Evolutionary conservation across 23 red algal genomes (phyloP), one percentile per base, ranked within the genome.

Genomic region (Rhodosorus marinus): DNA sequence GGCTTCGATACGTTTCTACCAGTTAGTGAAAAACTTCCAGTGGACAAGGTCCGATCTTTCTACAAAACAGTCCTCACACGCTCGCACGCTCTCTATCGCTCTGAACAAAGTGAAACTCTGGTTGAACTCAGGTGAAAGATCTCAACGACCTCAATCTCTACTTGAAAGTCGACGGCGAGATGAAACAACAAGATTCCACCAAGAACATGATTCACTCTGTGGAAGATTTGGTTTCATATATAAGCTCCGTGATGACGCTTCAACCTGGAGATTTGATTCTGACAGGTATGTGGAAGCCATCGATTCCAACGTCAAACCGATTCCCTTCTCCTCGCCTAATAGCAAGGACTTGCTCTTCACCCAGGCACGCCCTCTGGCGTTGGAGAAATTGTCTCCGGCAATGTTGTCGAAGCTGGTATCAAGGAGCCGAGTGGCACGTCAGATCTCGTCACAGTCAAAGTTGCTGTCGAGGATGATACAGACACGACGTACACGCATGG

Each of bases 321-420:
- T n/a, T n/a, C n/a, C n/a, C n/a, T n/a, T n/a, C n/a, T n/a, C n/a
- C n/a, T n/a, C n/a, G n/a, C n/a, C n/a, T n/a, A n/a, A n/a, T n/a
- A n/a, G n/a, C n/a, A n/a, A n/a, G n/a, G n/a, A n/a, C n/a, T n/a
- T n/a, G n/a, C n/a, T n/a, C n/a, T n/a, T n/a, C n/a, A n/a, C n/a
- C n/a, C n/a, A n/a, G n/a, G 81, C 11, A 88, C 81, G 17, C 81
- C 81, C 6, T 52, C 50, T 29, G 81, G 81, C 6, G 81, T 88
- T 0, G 57, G 36, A 3, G 51, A 58, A 6, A 29, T 88, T 23
- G 20, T 38, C 5, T 47, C 45, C 0, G 73, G 73, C 21, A 72
- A 88, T 32, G 50, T 49, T 9, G 57, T 88, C 25, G 66, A 36
- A 21, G 81, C 81, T 24, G 81, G 81, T 8, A 68, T 88, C 38